Evolutionary conservation across 208 protist genomes (phyloP).

Genomic region (Acanthamoeba triangularis): DNA sequence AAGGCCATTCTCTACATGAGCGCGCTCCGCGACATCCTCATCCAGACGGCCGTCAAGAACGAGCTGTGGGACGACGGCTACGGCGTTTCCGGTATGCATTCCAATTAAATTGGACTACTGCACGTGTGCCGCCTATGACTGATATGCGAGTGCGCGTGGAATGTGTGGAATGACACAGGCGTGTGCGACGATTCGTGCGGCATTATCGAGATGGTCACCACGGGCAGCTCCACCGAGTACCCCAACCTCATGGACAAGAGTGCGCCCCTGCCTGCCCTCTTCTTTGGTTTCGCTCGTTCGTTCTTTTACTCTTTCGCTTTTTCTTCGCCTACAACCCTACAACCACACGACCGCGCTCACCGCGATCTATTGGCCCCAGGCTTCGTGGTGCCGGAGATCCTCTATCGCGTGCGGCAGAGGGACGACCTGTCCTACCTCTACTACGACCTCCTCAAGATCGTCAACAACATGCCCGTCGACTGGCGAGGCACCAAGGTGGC

Average conservation of each 20-base stretch:
- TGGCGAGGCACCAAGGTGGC: not conserved
- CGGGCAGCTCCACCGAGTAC: not conserved
- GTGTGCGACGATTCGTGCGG: constrained; percentile 39
- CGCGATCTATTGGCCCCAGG: not conserved
- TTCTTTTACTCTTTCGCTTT: not conserved
- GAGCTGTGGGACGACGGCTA: constrained; percentile 27
- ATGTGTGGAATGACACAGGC: not conserved
- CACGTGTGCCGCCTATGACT: not conserved
- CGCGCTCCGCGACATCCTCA: constrained; percentile 2
- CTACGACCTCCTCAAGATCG: constrained; percentile 49
- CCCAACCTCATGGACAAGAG: constrained; percentile 45
- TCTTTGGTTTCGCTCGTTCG: not conserved
- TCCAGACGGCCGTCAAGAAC: constrained; percentile 8
- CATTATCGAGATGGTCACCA: constrained; percentile 11
- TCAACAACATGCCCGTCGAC: constrained; percentile 31
- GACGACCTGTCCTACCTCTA: constrained; percentile 5
- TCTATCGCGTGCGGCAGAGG: not conserved
- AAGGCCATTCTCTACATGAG: not conserved
- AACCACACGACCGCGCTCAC: too few relatives aligned
- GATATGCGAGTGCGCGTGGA: not conserved
- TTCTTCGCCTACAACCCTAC: not conserved
- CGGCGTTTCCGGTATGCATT: not conserved
- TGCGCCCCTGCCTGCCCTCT: not conserved
- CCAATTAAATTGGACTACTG: too few relatives aligned
- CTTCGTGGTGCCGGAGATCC: constrained; percentile 6